Percentiles rank a stretch among this genome's conserved stretches.
phyloP scores from a whole-genome alignment of 2,329 filamentous ascomycete species.

The Pseudogymnoascus sp. region DNA sequence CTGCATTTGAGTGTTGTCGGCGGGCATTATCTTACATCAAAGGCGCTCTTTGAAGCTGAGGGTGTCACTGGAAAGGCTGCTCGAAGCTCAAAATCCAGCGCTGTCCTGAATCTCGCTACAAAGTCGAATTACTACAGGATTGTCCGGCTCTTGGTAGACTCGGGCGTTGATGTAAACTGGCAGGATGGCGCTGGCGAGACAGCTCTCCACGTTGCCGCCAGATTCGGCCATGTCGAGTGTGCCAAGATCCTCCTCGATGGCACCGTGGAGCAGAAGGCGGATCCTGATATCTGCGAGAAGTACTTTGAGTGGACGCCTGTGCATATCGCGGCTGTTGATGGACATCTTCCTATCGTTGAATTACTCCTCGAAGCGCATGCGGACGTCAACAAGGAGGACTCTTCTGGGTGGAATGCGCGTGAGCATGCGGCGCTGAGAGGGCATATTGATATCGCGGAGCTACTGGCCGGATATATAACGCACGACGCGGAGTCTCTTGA shows the following conservation, averaged over 20 bases:
- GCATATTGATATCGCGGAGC: constrained; percentile 70
- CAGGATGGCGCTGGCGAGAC: constrained; percentile 86
- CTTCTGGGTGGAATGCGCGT: constrained; percentile 87
- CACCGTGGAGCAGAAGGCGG: constrained; percentile 59
- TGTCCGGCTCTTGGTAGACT: constrained; percentile 78
- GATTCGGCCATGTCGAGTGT: constrained; percentile 77
- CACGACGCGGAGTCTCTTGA: constrained; percentile 20
- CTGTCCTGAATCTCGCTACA: constrained; percentile 78
- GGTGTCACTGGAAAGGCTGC: constrained; percentile 39
- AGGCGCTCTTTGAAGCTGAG: constrained; percentile 71
- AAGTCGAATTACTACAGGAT: constrained; percentile 81
- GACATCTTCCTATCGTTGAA: constrained; percentile 65
- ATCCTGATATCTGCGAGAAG: constrained; percentile 71
- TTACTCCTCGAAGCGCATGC: constrained; percentile 72
- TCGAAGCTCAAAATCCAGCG: constrained; percentile 62
- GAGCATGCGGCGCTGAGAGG: constrained; percentile 89
- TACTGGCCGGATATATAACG: constrained; percentile 43
- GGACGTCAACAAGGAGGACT: constrained; percentile 65
- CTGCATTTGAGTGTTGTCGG: constrained; percentile 88
- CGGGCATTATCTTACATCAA: constrained; percentile 79
- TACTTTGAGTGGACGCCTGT: constrained; percentile 93
- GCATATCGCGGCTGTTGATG: constrained; percentile 86
- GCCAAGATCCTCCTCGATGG: constrained; percentile 68
- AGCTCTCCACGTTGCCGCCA: constrained; percentile 82
- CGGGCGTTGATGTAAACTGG: constrained; percentile 88